phyloP scores from a whole-genome alignment of 441 rosid species.

The Gossypium gossypioides region DNA sequence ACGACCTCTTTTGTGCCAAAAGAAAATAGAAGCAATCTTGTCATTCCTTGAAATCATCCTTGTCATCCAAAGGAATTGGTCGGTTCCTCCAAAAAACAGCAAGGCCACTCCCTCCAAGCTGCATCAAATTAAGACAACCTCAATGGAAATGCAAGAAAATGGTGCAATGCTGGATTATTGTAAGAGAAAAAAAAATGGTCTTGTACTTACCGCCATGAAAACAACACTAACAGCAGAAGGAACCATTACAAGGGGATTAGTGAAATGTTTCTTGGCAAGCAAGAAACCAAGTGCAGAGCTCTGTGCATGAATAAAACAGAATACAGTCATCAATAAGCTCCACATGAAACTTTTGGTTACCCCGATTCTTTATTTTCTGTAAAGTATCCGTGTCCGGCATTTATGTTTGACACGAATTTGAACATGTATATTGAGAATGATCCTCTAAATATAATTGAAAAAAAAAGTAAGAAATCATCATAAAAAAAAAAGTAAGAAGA shows the following conservation, averaged over 20 bases:
- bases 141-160: background rate
- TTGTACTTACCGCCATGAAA: constrained; percentile 74
- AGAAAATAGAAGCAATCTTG: background rate
- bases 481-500: no score
- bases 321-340: background rate
- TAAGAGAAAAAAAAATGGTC: background rate
- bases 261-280: constrained; percentile 86
- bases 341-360: background rate
- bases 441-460: no score
- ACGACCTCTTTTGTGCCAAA: no score
- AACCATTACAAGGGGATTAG: constrained; percentile 81
- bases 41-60: constrained; percentile 84
- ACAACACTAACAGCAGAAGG: constrained; percentile 97
- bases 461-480: no score
- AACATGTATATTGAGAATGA: background rate
- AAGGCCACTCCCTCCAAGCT: constrained; percentile 92
- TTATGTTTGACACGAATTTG: background rate
- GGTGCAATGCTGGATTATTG: background rate
- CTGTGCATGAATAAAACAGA: constrained; percentile 26
- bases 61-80: constrained; percentile 63
- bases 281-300: constrained; percentile 95
- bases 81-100: constrained; percentile 89
- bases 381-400: background rate
- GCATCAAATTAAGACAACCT: constrained; percentile 7
- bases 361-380: background rate